phyloP scores from a whole-genome alignment of 352 stramenopile genomes.

The Plasmopara viticola region DNA sequence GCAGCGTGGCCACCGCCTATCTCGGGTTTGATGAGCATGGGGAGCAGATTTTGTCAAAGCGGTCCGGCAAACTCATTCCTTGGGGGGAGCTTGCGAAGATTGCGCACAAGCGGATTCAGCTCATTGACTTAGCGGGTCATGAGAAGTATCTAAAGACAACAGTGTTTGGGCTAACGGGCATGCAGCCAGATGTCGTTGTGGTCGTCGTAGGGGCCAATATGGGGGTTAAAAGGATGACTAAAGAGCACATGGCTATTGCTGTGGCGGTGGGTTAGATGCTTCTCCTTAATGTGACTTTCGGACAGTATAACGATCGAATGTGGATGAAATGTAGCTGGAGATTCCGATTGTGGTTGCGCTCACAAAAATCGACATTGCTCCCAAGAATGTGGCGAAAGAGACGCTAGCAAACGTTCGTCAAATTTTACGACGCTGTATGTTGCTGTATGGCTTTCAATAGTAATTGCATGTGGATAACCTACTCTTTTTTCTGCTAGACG shows the following conservation, averaged over 20 bases:
- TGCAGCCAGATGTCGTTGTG: constrained; percentile 93
- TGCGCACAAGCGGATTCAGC: constrained; percentile 76
- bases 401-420: constrained; percentile 87
- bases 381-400: constrained; percentile 89
- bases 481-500: constrained; percentile 33
- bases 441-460: neutral
- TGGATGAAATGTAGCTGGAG: constrained; percentile 43
- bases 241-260: constrained; percentile 90
- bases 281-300: neutral
- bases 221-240: constrained; percentile 93
- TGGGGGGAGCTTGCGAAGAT: constrained; percentile 76
- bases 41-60: constrained; percentile 74
- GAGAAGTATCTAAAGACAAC: constrained; percentile 99
- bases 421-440: constrained; percentile 69
- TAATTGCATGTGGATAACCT: constrained; percentile 1
- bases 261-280: constrained; percentile 49
- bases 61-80: constrained; percentile 63
- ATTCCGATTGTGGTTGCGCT: constrained; percentile 92
- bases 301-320: neutral
- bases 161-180: constrained; percentile 96
- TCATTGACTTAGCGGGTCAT: constrained; percentile 89
- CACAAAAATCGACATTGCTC: constrained; percentile 93
- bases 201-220: constrained; percentile 93
- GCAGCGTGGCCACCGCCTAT: constrained; percentile 76
- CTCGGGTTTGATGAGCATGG: constrained; percentile 71